Evolutionary conservation across 2,329 filamentous ascomycete species (phyloP).

Genomic region (Sphaerulina populicola): DNA sequence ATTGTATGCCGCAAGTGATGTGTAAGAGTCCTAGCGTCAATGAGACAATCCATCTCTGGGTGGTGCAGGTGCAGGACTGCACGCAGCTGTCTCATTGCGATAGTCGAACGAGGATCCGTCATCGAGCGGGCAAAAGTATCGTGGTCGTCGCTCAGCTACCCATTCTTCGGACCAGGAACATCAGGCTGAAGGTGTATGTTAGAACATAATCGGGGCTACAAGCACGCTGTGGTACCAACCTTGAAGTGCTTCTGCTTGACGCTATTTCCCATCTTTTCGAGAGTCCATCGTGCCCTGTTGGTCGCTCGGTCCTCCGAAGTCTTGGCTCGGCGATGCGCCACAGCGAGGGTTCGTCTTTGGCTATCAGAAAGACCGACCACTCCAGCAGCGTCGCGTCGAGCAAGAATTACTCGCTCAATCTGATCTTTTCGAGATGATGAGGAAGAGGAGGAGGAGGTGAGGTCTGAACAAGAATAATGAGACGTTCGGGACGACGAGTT

Average conservation of each 20-base stretch:
- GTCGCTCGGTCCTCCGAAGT: conserved; percentile 10
- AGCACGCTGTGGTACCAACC: conserved; percentile 16
- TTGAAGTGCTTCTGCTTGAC: conserved; percentile 22
- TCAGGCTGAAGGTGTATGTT: conserved; percentile 14
- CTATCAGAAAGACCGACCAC: conserved; percentile 12
- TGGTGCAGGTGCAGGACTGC: too few species aligned
- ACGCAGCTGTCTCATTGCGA: too few species aligned
- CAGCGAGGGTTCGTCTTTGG: conserved; percentile 14
- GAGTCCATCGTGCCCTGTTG: conserved; percentile 16
- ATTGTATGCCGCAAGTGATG: too few species aligned
- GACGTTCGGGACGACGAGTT: not conserved
- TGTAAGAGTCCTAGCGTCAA: too few species aligned
- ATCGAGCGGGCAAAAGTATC: not conserved
- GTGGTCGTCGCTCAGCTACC: conserved; percentile 8
- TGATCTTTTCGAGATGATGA: conserved; percentile 1
- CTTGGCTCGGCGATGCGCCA: conserved; percentile 12
- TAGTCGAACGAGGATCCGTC: not conserved
- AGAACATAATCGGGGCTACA: conserved; percentile 15
- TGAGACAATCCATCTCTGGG: not conserved
- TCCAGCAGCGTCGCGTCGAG: conserved; percentile 13
- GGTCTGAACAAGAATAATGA: not conserved
- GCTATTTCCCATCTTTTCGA: conserved; percentile 17
- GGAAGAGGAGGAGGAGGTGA: not conserved
- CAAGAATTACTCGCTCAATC: conserved; percentile 1
- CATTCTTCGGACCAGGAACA: conserved; percentile 17